Evolutionary conservation across 106 monocot species (phyloP), one percentile per base, ranked within the genome.

Genomic region (Dioscorea zingiberensis): DNA sequence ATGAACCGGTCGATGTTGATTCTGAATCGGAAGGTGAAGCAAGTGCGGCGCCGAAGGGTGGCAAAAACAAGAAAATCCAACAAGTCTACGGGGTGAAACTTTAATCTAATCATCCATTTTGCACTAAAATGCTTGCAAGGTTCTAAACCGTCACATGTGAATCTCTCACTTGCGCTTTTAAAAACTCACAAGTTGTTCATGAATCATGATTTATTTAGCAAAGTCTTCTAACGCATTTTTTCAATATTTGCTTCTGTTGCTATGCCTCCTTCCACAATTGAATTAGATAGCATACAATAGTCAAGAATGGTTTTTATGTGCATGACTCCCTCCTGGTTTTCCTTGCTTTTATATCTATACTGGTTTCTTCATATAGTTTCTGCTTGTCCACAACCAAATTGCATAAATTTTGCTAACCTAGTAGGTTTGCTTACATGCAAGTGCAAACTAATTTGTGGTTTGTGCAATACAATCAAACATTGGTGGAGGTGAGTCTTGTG

Each of bases 31-130:
- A 45, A 4, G 65, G 38, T 47, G 46, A 53, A 15, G 60, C 28
- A 66, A 1, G 72, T 60, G 54, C 7, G 27, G 9, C 25, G 56
- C 67, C 48, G 54, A 74, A 49, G 48, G 44, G 68, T 58, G 59
- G 74, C 46, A 65, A 67, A 44, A 65, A 23, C 14, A 69, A 67
- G 23, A 71, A 67, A n/a, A 21, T 15, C 19, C 53, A 32, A 65
- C 60, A 60, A 66, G 28, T 59, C 13, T 13, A 69, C 28, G 26
- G 62, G 74, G 79, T 73, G 27, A 45, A 55, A 24, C 4, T 28
- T n/a, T 70, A 53, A 27, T 13, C 58, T 68, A 55, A 21, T 19
- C 14, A 54, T 67, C 21, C 22, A 21, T 13, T 55, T 9, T 21
- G n/a, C 51, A 53, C 19, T 53, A 19, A 53, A 53, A 19, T 53